phyloP scores from a whole-genome alignment of 768 basidiomycete genomes.

The Tylopilus sp. region DNA sequence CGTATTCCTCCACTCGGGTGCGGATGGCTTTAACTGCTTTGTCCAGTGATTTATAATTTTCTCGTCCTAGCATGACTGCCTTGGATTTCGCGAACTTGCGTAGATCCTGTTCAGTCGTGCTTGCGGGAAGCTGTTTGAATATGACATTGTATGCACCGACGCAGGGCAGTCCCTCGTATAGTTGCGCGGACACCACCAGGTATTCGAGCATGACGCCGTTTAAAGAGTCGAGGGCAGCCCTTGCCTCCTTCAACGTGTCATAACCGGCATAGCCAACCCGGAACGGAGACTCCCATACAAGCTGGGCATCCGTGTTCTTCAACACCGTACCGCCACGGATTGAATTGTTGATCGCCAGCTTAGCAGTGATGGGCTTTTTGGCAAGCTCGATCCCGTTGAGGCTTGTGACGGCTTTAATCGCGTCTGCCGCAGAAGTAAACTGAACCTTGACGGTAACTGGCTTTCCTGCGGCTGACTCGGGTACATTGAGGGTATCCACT shows the following conservation, averaged over 20 bases:
- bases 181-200: conserved; percentile 41
- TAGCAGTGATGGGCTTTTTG: conserved; percentile 40
- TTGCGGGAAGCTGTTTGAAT: conserved; percentile 51
- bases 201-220: conserved; percentile 36
- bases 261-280: conserved; percentile 65
- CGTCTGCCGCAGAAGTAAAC: conserved; percentile 47
- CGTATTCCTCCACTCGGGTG: conserved; percentile 35
- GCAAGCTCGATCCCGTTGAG: conserved; percentile 47
- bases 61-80: conserved; percentile 49
- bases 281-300: conserved; percentile 59
- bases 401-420: conserved; percentile 46
- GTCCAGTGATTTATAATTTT: conserved; percentile 40
- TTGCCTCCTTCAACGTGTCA: conserved; percentile 43
- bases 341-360: conserved; percentile 41
- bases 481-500: conserved; percentile 38
- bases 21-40: conserved; percentile 38
- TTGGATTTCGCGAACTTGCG: conserved; percentile 44
- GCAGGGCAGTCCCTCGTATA: conserved; percentile 57
- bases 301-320: conserved; percentile 51
- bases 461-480: conserved; percentile 17
- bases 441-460: conserved; percentile 39
- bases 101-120: conserved; percentile 39
- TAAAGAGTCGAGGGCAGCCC: conserved; percentile 45
- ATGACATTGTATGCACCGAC: conserved; percentile 60
- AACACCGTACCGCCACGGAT: conserved; percentile 37